These are phyloP conservation scores for Phytophthora pinifolia DNA, from an alignment of 352 stramenopile genomes.

Conservation along the genomic window DNA sequence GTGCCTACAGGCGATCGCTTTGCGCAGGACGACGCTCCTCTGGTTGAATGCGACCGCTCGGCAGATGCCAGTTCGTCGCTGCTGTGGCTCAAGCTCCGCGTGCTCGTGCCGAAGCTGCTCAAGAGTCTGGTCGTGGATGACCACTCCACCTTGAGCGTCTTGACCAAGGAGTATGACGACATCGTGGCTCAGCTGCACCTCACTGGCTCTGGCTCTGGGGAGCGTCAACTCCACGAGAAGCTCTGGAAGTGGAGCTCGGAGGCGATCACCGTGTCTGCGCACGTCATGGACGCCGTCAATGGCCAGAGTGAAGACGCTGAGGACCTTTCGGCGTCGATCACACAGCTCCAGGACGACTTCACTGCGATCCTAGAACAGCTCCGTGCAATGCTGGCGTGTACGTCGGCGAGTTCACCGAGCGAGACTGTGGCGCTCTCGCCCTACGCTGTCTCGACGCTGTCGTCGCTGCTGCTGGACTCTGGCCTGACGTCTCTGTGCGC, in stretches of 20 bases:
- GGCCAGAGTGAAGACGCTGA: conserved; percentile 9
- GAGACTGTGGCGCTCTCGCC: conserved; percentile 36
- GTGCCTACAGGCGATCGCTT: conserved; percentile 47
- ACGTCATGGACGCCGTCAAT: conserved; percentile 17
- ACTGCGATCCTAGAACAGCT: conserved; percentile 29
- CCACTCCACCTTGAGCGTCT: conserved; percentile 20
- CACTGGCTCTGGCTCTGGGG: conserved; percentile 1
- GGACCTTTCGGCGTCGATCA: conserved; percentile 20
- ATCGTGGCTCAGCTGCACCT: conserved; percentile 31
- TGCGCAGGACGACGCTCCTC: conserved; percentile 31
- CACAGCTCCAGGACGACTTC: conserved; percentile 34
- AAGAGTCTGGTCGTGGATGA: conserved; percentile 32
- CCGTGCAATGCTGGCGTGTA: conserved; percentile 19
- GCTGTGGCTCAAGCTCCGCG: conserved; percentile 66
- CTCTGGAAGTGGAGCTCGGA: conserved; percentile 63
- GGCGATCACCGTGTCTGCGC: conserved; percentile 15
- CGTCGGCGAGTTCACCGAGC: conserved; percentile 2
- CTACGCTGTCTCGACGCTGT: conserved; percentile 49
- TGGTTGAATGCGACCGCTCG: conserved; percentile 75
- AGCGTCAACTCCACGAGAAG: conserved; percentile 30
- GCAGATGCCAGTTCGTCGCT: conserved; percentile 43
- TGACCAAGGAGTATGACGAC: conserved; percentile 41
- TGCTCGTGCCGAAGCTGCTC: conserved; percentile 54
- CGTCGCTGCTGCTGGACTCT: conserved; percentile 57
- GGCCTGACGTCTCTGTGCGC: conserved; percentile 57